A percentile compares a stretch with the other conserved stretches of the same genome.
Conservation (phyloP, 2,329 filamentous ascomycete species). For the Penicillium sp. region DNA sequence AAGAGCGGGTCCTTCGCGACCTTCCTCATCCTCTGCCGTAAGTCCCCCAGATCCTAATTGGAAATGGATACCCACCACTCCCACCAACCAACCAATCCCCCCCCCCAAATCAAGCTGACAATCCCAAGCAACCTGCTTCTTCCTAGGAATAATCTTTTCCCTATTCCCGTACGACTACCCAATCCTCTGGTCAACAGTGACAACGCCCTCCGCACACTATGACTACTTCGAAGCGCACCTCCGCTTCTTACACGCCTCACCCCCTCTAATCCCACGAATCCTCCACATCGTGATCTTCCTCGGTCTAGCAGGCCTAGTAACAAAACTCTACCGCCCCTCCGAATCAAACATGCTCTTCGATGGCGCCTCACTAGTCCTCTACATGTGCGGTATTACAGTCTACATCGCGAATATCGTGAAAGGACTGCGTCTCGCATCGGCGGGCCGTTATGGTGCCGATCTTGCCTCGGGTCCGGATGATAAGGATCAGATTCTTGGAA, state of each 20-base stretch:
- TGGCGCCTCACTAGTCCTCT: conserved; percentile 71
- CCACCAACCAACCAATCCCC: conserved; percentile 7
- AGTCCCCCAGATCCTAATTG: conserved; percentile 44
- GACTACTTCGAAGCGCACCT: conserved; percentile 87
- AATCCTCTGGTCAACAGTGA: conserved; percentile 50
- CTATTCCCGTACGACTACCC: conserved; percentile 82
- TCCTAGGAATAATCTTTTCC: conserved; percentile 96
- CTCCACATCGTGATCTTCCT: conserved; percentile 91
- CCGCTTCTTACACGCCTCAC: conserved; percentile 86
- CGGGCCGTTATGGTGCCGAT: conserved; percentile 66
- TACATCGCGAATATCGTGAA: conserved; percentile 98
- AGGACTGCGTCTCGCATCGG: conserved; percentile 81
- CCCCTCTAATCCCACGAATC: conserved; percentile 88
- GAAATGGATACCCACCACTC: conserved; percentile 3
- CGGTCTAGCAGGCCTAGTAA: conserved; percentile 85
- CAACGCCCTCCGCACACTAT: conserved; percentile 66
- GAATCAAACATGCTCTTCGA: conserved; percentile 97
- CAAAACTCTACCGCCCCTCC: conserved; percentile 91
- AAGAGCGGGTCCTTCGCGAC: conserved; percentile 77
- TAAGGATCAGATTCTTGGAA: conserved; percentile 71
- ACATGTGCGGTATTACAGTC: conserved; percentile 85
- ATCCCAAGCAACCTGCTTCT: conserved; percentile 81
- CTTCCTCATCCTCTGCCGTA: conserved; percentile 95
- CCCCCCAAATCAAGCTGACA: conserved; percentile 3
- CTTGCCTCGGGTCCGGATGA: conserved; percentile 48